Percentiles rank a stretch among this genome's conserved stretches.
phyloP scores from a whole-genome alignment of 371 early-diverging fungal genomes.

The Thermomucor indicae-seudaticae region DNA sequence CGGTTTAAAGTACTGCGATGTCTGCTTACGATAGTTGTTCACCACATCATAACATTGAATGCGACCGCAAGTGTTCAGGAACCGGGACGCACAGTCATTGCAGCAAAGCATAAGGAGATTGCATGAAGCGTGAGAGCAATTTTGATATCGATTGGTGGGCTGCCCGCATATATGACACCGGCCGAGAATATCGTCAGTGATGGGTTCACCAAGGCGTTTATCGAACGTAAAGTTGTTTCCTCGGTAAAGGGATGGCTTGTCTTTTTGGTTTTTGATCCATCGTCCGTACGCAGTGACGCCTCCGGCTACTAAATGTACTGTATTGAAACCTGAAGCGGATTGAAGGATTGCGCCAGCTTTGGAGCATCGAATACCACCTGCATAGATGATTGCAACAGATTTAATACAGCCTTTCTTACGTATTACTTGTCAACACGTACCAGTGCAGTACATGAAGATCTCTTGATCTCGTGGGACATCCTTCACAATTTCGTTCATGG shows the following conservation, averaged over 20 bases:
- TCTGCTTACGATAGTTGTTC: slow-evolving; percentile 19
- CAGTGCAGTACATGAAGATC: slow-evolving; percentile 83
- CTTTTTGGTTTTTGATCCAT: slow-evolving; percentile 46
- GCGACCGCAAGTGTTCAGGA: slow-evolving; percentile 61
- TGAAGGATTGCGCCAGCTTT: slow-evolving; percentile 75
- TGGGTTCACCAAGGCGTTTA: slow-evolving; percentile 72
- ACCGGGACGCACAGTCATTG: slow-evolving; percentile 51
- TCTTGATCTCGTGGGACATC: slow-evolving; percentile 53
- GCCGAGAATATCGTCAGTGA: slow-evolving; percentile 63
- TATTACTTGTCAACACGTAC: slow-evolving; percentile 11
- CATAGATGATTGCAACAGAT: neutral
- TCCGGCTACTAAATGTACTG: slow-evolving; percentile 69
- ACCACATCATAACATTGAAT: slow-evolving; percentile 58
- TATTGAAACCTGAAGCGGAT: slow-evolving; percentile 59
- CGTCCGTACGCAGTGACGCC: slow-evolving; percentile 80
- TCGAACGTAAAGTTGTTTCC: slow-evolving; percentile 88
- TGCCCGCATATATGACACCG: slow-evolving; percentile 71
- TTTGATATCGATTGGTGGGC: slow-evolving; percentile 64
- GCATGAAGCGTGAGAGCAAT: slow-evolving; percentile 71
- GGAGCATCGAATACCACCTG: slow-evolving; percentile 75
- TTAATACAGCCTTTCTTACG: too few relatives aligned
- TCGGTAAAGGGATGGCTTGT: slow-evolving; percentile 53
- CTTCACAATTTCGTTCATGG: slow-evolving; percentile 47
- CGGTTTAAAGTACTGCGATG: slow-evolving; percentile 21
- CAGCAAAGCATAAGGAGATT: slow-evolving; percentile 77